These are phyloP conservation scores for Pisolithus tinctorius DNA, from an alignment of 768 basidiomycete genomes.

Conservation along the genomic window DNA sequence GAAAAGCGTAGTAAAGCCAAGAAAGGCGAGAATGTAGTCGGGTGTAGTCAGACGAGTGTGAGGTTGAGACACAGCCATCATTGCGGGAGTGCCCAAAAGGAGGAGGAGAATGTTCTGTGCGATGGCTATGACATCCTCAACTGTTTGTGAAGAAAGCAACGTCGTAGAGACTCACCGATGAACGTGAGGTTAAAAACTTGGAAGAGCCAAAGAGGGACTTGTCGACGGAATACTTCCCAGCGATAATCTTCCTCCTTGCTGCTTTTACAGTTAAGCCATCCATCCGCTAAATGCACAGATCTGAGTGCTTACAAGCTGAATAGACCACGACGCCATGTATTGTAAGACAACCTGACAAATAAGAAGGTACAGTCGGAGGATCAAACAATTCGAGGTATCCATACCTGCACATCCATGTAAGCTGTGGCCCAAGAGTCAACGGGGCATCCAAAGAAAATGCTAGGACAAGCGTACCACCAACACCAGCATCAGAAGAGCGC, in stretches of 20 bases:
- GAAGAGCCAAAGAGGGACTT: constrained; percentile 49
- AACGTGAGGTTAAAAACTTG: constrained; percentile 58
- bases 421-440: constrained; percentile 17
- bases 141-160: not conserved
- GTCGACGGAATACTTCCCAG: constrained; percentile 69
- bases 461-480: constrained; percentile 42
- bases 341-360: constrained; percentile 56
- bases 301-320: constrained; percentile 52
- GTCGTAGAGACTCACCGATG: constrained; percentile 42
- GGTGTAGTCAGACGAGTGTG: constrained; percentile 45
- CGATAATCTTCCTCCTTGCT: constrained; percentile 90
- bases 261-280: not conserved
- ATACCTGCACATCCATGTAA: constrained; percentile 58
- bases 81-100: constrained; percentile 56
- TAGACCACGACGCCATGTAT: constrained; percentile 79
- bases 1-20: constrained; percentile 53
- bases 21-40: constrained; percentile 55
- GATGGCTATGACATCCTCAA: constrained; percentile 39
- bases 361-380: not conserved
- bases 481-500: constrained; percentile 69
- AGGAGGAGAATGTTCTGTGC: constrained; percentile 81
- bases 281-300: not conserved
- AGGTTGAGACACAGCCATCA: constrained; percentile 48
- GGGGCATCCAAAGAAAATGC: not conserved
- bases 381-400: not conserved